Evolutionary conservation across 495 filamentous ascomycete genomes (phyloP).

Genomic region (Rusavskia elegans): DNA sequence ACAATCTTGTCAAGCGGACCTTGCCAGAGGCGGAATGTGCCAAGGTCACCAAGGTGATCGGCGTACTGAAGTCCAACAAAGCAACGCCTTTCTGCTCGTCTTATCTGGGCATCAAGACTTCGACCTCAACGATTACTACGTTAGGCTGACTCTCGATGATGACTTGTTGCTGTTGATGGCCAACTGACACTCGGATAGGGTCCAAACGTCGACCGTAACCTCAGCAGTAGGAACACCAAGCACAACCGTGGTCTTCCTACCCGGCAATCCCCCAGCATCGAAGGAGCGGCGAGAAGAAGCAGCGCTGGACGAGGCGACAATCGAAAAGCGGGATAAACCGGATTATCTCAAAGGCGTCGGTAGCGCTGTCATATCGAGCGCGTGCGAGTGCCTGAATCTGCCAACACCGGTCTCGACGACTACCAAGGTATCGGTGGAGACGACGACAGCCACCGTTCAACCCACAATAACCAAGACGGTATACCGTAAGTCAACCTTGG

Average conservation of each 20-base stretch:
- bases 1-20: not conserved
- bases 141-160: not conserved
- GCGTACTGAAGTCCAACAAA: not conserved
- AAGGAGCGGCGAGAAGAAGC: conserved; percentile 2
- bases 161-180: not conserved
- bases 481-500: not conserved
- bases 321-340: not conserved
- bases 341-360: not conserved
- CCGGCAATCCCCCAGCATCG: conserved; percentile 6
- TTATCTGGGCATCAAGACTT: not conserved
- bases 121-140: not conserved
- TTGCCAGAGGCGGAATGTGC: not conserved
- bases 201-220: conserved; percentile 2
- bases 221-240: conserved; percentile 4
- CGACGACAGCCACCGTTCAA: not conserved
- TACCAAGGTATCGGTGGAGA: not conserved
- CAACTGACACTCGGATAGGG: not conserved
- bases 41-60: not conserved
- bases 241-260: conserved; percentile 3
- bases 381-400: not conserved
- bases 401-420: not conserved
- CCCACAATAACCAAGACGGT: not conserved
- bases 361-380: not conserved
- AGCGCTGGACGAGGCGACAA: not conserved
- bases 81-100: conserved; percentile 1